phyloP scores from a whole-genome alignment of 768 basidiomycete genomes.

The Mycena indigotica region DNA sequence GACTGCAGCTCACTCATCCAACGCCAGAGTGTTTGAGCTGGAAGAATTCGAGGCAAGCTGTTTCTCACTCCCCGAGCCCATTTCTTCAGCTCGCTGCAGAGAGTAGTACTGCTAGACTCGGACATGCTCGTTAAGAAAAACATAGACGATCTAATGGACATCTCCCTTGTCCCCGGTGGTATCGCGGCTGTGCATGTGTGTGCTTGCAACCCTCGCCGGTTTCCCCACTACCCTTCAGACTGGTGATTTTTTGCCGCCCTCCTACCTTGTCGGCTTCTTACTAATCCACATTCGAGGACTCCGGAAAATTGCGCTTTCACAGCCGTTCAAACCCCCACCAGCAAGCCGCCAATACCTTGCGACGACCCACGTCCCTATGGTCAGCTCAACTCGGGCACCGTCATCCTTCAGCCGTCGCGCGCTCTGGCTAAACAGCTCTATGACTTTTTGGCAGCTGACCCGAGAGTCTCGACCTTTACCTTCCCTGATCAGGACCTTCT shows the following conservation, averaged over 20 bases:
- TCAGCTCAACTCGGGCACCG: slow-evolving; percentile 89
- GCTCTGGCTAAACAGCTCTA: slow-evolving; percentile 55
- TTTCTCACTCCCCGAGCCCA: neutral
- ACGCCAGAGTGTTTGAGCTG: slow-evolving; percentile 61
- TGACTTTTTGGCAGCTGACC: slow-evolving; percentile 52
- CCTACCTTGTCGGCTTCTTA: slow-evolving; percentile 13
- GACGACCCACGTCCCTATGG: slow-evolving; percentile 68
- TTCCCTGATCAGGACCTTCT: slow-evolving; percentile 96
- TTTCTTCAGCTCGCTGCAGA: slow-evolving; percentile 40
- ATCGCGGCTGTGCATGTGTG: slow-evolving; percentile 92
- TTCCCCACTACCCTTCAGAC: slow-evolving; percentile 85
- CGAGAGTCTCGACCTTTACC: slow-evolving; percentile 42
- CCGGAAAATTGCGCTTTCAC: slow-evolving; percentile 92
- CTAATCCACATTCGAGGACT: slow-evolving; percentile 54
- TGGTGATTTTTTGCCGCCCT: slow-evolving; percentile 56
- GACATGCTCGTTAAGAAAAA: slow-evolving; percentile 85
- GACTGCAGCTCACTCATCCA: slow-evolving; percentile 3
- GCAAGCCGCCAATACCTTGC: slow-evolving; percentile 36
- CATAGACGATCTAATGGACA: slow-evolving; percentile 75
- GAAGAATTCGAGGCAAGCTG: slow-evolving; percentile 63
- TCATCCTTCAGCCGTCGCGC: slow-evolving; percentile 78
- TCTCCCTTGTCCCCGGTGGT: slow-evolving; percentile 62
- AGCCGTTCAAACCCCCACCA: slow-evolving; percentile 49
- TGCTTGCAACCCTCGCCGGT: slow-evolving; percentile 87
- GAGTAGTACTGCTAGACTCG: slow-evolving; percentile 79